Base-by-base conservation (phyloP, 495 filamentous ascomycete genomes). In the Cryomyces minteri region DNA sequence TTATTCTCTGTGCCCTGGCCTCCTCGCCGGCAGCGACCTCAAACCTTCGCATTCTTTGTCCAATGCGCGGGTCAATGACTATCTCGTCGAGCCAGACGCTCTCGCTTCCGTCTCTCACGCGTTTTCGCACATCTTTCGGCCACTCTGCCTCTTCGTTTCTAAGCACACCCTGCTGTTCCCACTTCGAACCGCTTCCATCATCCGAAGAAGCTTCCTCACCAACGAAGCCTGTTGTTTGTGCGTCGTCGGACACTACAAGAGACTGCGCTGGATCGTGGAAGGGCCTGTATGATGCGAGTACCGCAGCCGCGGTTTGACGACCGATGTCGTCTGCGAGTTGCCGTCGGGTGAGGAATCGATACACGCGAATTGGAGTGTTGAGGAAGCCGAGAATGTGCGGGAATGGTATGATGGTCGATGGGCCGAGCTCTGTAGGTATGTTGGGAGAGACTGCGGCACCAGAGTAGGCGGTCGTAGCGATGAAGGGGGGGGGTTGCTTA, bases 361-460 rank as follows among this genome's bases (percentile, higher is more conserved):
- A 82, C 43, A 95, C 57, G 33, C 90, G 76, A 50, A 76, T 83
- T 0, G 85, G 84, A 0, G 87, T 95, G 62, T 92, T 88, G 41
- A 87, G 62, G 67, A 99, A 92, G 48, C 90, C 90, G 30, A 99
- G 81, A 42, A 96, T 72, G 57, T 95, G 87, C 0, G 90, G 90
- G 61, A 93, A 79, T 36, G 69, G 64, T 39, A 99, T 70, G 6
- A 80, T 71, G n/a, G 69, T 64, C 11, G 79, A 77, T 32, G 85
- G 86, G 32, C 67, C 65, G 43, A 81, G 60, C 4, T 74, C 64
- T 28, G 63, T 51, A 3, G 87, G 88, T 30, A 80, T 63, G 18
- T 67, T 58, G 18, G 69, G 53, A 0, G 86, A 74, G 31, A 81
- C 70, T 32, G 60, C 31, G 33, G 77, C 72, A 45, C 71, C 62